Base-by-base conservation (phyloP, 805 yeast species). In the Kodamaea nitidulidarum region DNA sequence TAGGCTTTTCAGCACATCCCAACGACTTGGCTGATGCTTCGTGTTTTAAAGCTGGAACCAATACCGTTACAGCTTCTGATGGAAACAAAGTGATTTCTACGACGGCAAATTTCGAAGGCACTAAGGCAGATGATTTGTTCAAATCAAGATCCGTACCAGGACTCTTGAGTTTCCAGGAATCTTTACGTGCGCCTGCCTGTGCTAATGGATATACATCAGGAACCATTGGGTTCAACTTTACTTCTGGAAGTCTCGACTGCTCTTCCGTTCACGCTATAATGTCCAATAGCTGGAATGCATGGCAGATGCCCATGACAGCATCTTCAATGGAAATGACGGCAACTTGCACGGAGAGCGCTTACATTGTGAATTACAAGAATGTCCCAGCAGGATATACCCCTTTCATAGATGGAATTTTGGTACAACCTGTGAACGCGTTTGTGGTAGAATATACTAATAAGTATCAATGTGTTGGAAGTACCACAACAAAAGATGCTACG, bases 311-410 rank as follows among this genome's bases (percentile, higher is more conserved):
- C 12, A 35, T 22, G 22, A 9, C 32, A 21, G 38, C 15, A 20
- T 42, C 54, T 3, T 42, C 40, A 8, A 12, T 49, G 2, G 6
- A 7, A 7, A 12, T 27, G 15, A 27, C 31, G 31, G 4, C 15
- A 14, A 6, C 6, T 4, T 60, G 63, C 44, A 32, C 44, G 17
- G 4, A 39, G 2, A 18, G 10, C 8, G 31, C 28, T 12, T 38
- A n/a, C 21, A 10, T 28, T 1, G 21, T 42, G 7, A 38, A 16
- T 11, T 59, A 51, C 41, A 17, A 24, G 5, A 54, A 51, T 36
- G 29, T 60, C 18, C 63, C 64, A 7, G 59, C 61, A 2, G 65
- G 65, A 2, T 55, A 46, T 41, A 42, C 59, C 12, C 56, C 58
- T 6, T 56, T 47, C 37, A 44, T 56, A 25, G 52, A 50, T 33